These are phyloP conservation scores for Cnidoscolus chayamansa DNA, from an alignment of 441 rosid genomes.

Conservation along the genomic window DNA sequence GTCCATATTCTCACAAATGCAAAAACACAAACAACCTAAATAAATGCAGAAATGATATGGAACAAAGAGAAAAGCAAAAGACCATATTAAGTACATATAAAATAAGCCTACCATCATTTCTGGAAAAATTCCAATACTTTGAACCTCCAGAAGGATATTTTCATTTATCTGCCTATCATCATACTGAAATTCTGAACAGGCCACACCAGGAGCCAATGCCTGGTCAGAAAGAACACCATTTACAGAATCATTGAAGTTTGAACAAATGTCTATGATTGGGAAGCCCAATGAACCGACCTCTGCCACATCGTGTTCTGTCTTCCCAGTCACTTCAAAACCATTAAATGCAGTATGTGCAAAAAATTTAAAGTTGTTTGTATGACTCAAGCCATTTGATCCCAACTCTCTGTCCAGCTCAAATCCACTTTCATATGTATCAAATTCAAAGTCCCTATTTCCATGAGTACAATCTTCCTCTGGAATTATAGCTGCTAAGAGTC, in stretches of 20 bases:
- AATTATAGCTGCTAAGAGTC: conserved; percentile 82
- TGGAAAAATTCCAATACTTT: conserved; percentile 76
- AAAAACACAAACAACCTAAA: background rate
- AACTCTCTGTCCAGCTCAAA: conserved; percentile 54
- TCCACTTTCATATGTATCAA: conserved; percentile 51
- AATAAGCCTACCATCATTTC: conserved; percentile 57
- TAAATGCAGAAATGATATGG: background rate
- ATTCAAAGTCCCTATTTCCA: conserved; percentile 47
- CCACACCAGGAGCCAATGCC: conserved; percentile 31
- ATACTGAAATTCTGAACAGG: conserved; percentile 54
- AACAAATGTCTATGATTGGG: conserved; percentile 35
- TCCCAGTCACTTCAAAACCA: conserved; percentile 52
- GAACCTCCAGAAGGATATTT: conserved; percentile 72
- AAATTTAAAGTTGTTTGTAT: conserved; percentile 40
- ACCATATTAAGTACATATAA: background rate
- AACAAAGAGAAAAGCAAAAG: conserved; percentile 6
- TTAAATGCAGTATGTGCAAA: conserved; percentile 38
- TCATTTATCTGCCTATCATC: conserved; percentile 61
- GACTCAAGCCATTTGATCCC: conserved; percentile 53
- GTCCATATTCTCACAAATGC: background rate
- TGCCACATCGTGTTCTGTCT: conserved; percentile 42
- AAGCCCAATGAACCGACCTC: conserved; percentile 44
- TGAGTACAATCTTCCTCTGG: conserved; percentile 59
- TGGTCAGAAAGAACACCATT: conserved; percentile 50
- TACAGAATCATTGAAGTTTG: conserved; percentile 37